Base-by-base conservation (phyloP, 768 basidiomycete genomes). In the Dioszegia crocea region DNA sequence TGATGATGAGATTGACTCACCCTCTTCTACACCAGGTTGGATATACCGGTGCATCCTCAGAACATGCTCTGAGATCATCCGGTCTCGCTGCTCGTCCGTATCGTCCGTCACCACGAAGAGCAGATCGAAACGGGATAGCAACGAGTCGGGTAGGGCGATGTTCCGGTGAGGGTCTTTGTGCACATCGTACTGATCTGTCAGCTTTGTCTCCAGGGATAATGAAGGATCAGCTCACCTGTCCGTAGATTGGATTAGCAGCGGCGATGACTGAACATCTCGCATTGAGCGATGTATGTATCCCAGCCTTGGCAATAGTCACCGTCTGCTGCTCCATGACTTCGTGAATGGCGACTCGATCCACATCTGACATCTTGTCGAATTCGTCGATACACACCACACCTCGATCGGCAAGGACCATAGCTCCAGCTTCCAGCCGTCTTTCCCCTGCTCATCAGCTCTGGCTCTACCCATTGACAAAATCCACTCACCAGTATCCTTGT, bases 291-390 rank as follows among this genome's bases (percentile, higher is more conserved):
- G 96, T 99, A 74, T 98, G 96, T 65, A 99, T 99, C 58, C 96
- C 96, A 12, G 96, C 96, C 73, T 99, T 99, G 47, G 96, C 96
- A 64, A 99, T 99, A 9, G 96, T 98, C 46, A 99, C 94, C 0
- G 96, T 99, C 75, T 99, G 96, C 77, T 97, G 94, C 76, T 98
- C 96, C 96, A 99, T 99, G 73, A 98, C 96, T 84, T 99, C 96
- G 79, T 99, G 96, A 70, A 99, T 99, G 31, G 96, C 94, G 19
- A 98, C 94, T 65, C 96, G 85, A 80, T 99, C 96, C 65, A 98
- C 83, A 74, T 99, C 96, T 26, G 91, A 93, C 96, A 99, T 98
- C 78, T 99, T 99, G 83, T 99, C 96, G 72, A 99, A 99, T 79
- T 99, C 96, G 78, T 99, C 96, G 68, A 99, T 98, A 77, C 96